phyloP scores from a whole-genome alignment of 1,284 basidiomycete genomes.

The Cryptococcus sp. region DNA sequence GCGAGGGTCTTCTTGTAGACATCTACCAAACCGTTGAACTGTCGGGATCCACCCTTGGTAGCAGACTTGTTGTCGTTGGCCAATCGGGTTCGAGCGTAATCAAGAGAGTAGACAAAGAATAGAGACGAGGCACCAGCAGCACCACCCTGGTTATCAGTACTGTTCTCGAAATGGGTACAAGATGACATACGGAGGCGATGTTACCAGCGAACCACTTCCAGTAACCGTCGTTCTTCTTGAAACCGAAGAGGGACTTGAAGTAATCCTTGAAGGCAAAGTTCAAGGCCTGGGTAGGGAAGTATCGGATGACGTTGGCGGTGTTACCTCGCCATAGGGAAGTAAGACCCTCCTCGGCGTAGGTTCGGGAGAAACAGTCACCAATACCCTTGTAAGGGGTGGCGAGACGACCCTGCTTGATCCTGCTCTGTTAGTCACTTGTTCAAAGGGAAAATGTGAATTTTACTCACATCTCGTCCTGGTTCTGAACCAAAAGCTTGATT shows the following conservation, averaged over 20 bases:
- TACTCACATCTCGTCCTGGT: conserved; percentile 62
- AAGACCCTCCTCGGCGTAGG: conserved; percentile 55
- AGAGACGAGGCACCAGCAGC: conserved; percentile 93
- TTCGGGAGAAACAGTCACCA: conserved; percentile 78
- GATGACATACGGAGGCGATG: conserved; percentile 61
- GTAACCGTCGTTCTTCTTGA: conserved; percentile 57
- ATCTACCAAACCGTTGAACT: conserved; percentile 92
- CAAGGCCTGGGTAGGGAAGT: conserved; percentile 54
- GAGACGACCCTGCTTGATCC: conserved; percentile 95
- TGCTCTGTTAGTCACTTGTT: conserved; percentile 8
- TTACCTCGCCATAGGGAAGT: conserved; percentile 54
- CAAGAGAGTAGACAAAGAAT: conserved; percentile 95
- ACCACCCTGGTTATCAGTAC: conserved; percentile 59
- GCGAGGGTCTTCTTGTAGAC: conserved; percentile 67
- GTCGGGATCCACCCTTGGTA: conserved; percentile 82
- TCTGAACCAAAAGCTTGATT: conserved; percentile 95
- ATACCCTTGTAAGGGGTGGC: conserved; percentile 89
- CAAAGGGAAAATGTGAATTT: conserved; percentile 5
- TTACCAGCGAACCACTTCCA: conserved; percentile 56
- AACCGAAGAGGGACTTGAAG: conserved; percentile 54
- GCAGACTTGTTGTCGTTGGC: conserved; percentile 94
- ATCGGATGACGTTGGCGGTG: conserved; percentile 56
- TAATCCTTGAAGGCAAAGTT: conserved; percentile 51
- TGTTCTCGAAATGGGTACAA: neutral
- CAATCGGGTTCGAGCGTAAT: conserved; percentile 95